These are phyloP conservation scores for Aspergillaceae sp. DNA, from an alignment of 2,329 filamentous ascomycete species.

Conservation along the genomic window DNA sequence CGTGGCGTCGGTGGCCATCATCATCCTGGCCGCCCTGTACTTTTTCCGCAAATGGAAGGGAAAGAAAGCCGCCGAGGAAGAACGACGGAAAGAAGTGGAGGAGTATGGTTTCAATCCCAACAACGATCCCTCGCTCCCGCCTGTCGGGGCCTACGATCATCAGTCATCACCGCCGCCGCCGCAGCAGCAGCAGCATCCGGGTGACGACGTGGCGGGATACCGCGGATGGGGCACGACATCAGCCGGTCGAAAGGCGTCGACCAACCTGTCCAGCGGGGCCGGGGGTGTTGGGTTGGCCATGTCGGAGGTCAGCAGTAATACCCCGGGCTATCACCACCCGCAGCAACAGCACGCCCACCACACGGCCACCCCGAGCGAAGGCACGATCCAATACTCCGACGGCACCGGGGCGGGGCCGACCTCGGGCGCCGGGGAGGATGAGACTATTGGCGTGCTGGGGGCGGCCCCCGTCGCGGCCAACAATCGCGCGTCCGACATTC, in stretches of 20 bases:
- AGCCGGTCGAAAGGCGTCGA: conserved; percentile 75
- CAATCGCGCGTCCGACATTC: conserved; percentile 62
- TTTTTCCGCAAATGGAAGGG: conserved; percentile 86
- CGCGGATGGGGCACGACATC: conserved; percentile 85
- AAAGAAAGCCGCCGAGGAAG: conserved; percentile 74
- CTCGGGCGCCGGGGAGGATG: conserved; percentile 57
- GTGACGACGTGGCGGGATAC: conserved; percentile 62
- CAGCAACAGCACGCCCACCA: conserved; percentile 18
- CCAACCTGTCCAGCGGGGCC: conserved; percentile 71
- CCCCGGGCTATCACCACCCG: conserved; percentile 39
- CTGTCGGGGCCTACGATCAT: conserved; percentile 23
- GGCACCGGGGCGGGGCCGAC: conserved; percentile 44
- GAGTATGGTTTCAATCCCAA: conserved; percentile 99
- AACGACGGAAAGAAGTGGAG: conserved; percentile 89
- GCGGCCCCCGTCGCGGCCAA: conserved; percentile 54
- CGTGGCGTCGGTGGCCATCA: conserved; percentile 74
- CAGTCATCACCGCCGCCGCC: conserved; percentile 20
- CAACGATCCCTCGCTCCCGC: conserved; percentile 71
- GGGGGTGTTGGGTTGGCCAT: conserved; percentile 48
- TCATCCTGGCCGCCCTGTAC: conserved; percentile 68
- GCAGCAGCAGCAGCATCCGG: conserved; percentile 52
- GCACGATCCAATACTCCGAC: conserved; percentile 54
- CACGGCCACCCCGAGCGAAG: conserved; percentile 55
- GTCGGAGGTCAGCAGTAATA: conserved; percentile 58
- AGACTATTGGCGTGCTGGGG: conserved; percentile 75